phyloP scores from a whole-genome alignment of 2,329 filamentous ascomycete species.

The Parascedosporium putredinis region DNA sequence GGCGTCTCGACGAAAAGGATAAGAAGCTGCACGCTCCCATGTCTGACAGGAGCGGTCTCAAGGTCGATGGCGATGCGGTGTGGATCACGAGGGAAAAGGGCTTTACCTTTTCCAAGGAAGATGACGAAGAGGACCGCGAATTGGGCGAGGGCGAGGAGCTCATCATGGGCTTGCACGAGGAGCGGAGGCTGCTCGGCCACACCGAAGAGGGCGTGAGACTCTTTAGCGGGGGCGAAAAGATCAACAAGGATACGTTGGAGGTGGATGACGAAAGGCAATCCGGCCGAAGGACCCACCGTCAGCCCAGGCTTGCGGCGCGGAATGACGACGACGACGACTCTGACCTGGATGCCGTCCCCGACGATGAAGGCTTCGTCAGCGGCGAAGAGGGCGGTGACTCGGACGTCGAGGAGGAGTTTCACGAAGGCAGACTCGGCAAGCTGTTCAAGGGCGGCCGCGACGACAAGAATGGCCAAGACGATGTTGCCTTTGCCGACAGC shows the following conservation, averaged over 20 bases:
- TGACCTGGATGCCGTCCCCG: constrained; percentile 22
- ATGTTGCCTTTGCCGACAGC: constrained; percentile 87
- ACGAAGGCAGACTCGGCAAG: constrained; percentile 48
- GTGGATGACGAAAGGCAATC: constrained; percentile 24
- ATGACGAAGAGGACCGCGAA: constrained; percentile 56
- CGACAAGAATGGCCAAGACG: constrained; percentile 50
- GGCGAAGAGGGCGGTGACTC: constrained; percentile 22
- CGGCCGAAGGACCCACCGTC: constrained; percentile 49
- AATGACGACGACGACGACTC: constrained; percentile 52
- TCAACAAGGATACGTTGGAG: constrained; percentile 48
- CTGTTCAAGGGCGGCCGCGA: constrained; percentile 41
- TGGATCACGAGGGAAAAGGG: constrained; percentile 68
- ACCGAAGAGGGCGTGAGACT: constrained; percentile 74
- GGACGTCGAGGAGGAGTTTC: constrained; percentile 42
- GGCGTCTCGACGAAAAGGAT: constrained; percentile 87
- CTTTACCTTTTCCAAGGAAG: constrained; percentile 65
- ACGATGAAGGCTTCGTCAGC: constrained; percentile 32
- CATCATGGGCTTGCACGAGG: constrained; percentile 79
- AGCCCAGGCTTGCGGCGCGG: constrained; percentile 46
- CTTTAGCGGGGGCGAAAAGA: constrained; percentile 65
- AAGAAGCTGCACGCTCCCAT: constrained; percentile 94
- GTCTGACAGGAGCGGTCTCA: constrained; percentile 91
- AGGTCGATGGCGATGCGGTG: constrained; percentile 94
- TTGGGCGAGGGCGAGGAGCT: constrained; percentile 92
- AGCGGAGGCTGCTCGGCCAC: constrained; percentile 71